Percentiles rank a stretch among this genome's conserved stretches.
phyloP scores from a whole-genome alignment of 1,284 basidiomycete species.

The Puccinia polysora region DNA sequence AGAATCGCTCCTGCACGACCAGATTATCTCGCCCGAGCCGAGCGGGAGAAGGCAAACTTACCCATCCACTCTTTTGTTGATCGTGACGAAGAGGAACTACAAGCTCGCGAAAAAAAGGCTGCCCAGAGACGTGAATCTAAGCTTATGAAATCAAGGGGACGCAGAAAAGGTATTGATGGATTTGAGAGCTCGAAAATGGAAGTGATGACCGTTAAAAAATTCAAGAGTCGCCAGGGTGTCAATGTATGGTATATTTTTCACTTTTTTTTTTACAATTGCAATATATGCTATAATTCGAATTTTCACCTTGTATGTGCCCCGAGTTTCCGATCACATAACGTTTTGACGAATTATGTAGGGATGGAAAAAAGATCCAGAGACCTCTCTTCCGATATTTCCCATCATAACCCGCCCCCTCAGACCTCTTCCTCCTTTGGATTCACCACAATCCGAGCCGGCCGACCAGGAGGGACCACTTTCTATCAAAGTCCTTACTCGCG shows the following conservation, averaged over 20 bases:
- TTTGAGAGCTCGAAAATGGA: conserved; percentile 39
- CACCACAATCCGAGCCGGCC: background rate
- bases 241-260: conserved; percentile 16
- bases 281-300: background rate
- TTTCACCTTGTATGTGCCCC: background rate
- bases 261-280: background rate
- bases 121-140: conserved; percentile 15
- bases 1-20: conserved; percentile 72
- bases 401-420: conserved; percentile 35
- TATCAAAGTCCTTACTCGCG: conserved; percentile 6
- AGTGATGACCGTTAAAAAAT: conserved; percentile 41
- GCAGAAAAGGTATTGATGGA: conserved; percentile 37
- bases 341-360: conserved; percentile 1
- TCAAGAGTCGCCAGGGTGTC: conserved; percentile 30
- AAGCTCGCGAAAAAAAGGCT: conserved; percentile 14
- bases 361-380: conserved; percentile 44
- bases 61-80: conserved; percentile 11
- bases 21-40: conserved; percentile 63
- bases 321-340: too few relatives aligned
- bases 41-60: conserved; percentile 48
- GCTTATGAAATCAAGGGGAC: background rate
- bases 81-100: conserved; percentile 12
- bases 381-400: conserved; percentile 43
- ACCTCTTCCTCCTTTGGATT: conserved; percentile 17
- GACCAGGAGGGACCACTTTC: background rate